A percentile compares a stretch with the other conserved stretches of the same genome.
Conservation (phyloP, 208 protist species). For the Leishmania braziliensis region DNA sequence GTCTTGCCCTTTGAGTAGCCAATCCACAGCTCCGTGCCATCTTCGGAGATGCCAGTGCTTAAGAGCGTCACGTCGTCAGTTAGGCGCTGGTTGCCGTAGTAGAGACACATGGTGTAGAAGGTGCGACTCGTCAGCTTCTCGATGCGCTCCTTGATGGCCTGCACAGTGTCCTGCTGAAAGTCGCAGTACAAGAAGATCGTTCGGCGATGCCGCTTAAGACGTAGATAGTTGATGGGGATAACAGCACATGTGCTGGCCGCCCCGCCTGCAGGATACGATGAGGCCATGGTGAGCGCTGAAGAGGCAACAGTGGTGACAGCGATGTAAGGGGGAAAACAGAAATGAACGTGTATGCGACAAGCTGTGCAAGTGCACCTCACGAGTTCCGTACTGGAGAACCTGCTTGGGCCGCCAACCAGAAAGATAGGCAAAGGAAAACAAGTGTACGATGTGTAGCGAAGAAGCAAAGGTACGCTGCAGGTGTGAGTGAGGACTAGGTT, state of each 20-base stretch:
- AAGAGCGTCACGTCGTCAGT: slow-evolving; percentile 80
- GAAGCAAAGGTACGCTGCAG: background rate
- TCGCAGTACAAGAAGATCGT: slow-evolving; percentile 92
- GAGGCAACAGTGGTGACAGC: background rate
- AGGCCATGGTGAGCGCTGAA: slow-evolving; percentile 8
- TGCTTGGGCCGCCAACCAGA: background rate
- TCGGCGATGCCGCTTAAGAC: slow-evolving; percentile 73
- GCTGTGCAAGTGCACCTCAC: background rate
- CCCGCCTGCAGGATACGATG: slow-evolving; percentile 21
- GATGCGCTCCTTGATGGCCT: slow-evolving; percentile 88
- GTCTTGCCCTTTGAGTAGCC: slow-evolving; percentile 73
- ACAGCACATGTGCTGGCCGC: slow-evolving; percentile 9
- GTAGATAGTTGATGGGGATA: slow-evolving; percentile 76
- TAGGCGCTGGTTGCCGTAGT: slow-evolving; percentile 75
- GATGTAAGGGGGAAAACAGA: background rate
- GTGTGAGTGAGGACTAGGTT: background rate
- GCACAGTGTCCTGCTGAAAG: slow-evolving; percentile 89
- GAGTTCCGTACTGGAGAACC: background rate
- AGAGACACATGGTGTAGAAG: slow-evolving; percentile 82
- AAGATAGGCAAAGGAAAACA: background rate
- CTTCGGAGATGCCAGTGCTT: slow-evolving; percentile 76
- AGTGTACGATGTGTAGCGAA: background rate
- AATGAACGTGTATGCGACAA: slow-evolving; percentile 4
- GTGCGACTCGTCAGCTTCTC: slow-evolving; percentile 83
- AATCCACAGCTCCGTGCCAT: slow-evolving; percentile 84